phyloP scores from a whole-genome alignment of 2,329 filamentous ascomycete genomes.

The Colletotrichum australisinense region DNA sequence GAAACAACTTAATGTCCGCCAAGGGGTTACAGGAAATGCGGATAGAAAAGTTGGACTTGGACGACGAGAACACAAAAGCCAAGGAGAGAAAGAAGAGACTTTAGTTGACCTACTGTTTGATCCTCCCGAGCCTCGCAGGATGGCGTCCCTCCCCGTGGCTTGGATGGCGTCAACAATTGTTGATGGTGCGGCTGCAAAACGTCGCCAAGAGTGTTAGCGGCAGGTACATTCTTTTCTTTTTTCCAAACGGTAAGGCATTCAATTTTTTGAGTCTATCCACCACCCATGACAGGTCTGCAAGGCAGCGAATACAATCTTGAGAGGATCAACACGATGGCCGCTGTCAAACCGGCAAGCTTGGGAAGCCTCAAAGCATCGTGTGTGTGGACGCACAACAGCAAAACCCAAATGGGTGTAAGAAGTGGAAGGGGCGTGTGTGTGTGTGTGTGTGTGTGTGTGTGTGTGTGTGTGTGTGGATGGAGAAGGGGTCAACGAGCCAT shows the following conservation, averaged over 20 bases:
- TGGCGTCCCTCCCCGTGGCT: constrained; percentile 90
- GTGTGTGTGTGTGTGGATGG: background rate
- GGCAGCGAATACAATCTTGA: background rate
- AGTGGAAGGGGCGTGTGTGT: background rate
- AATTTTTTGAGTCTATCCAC: constrained; percentile 13
- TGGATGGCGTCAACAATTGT: constrained; percentile 91
- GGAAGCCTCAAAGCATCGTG: constrained; percentile 2
- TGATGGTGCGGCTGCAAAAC: constrained; percentile 78
- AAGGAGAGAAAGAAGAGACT: constrained; percentile 17
- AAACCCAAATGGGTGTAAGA: background rate
- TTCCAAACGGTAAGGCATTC: background rate
- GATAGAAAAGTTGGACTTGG: background rate
- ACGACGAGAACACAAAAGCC: background rate
- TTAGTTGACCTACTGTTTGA: constrained; percentile 77
- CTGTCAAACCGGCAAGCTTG: constrained; percentile 5
- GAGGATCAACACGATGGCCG: background rate
- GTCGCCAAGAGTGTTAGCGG: constrained; percentile 25
- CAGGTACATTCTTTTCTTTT: background rate
- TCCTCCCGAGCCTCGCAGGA: constrained; percentile 87
- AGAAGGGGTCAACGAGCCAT: background rate
- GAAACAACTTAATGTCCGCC: constrained; percentile 25
- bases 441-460: background rate
- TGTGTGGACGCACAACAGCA: too few species aligned
- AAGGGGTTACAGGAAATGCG: constrained; percentile 26
- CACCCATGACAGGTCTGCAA: background rate